phyloP scores from a whole-genome alignment of 495 filamentous ascomycete species.

The Glarea lozoyensis region DNA sequence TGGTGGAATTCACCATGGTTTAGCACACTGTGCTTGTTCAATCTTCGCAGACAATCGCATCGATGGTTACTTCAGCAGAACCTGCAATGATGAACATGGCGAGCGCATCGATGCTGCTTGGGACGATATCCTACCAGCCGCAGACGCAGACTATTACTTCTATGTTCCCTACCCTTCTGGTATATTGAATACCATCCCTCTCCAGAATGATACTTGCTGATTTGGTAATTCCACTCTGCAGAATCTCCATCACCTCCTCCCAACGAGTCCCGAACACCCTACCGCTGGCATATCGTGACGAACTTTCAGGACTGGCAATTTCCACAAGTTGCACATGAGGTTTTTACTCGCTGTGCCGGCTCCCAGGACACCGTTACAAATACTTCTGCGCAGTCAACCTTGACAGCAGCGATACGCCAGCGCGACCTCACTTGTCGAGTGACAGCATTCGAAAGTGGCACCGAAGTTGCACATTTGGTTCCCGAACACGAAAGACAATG shows the following conservation, averaged over 20 bases:
- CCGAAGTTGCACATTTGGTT: neutral
- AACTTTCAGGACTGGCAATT: conserved; percentile 11
- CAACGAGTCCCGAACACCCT: too few relatives aligned
- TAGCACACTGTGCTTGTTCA: conserved; percentile 5
- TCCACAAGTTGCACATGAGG: conserved; percentile 1
- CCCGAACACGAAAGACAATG: neutral
- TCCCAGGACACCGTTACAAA: conserved; percentile 1
- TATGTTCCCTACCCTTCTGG: too few relatives aligned
- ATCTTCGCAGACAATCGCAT: conserved; percentile 10
- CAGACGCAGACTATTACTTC: too few relatives aligned
- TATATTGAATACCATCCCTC: too few relatives aligned
- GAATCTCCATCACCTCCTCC: too few relatives aligned
- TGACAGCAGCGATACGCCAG: conserved; percentile 4
- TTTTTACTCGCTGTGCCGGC: too few relatives aligned
- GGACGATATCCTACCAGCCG: too few relatives aligned
- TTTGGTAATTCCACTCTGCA: too few relatives aligned
- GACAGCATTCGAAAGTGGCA: neutral
- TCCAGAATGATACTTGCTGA: too few relatives aligned
- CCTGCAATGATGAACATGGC: conserved; percentile 2
- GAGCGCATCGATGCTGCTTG: conserved; percentile 2
- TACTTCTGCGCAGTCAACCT: conserved; percentile 2
- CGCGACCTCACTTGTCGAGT: conserved; percentile 7
- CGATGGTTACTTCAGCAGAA: conserved; percentile 8
- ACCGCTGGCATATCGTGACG: conserved; percentile 7
- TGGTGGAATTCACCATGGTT: conserved; percentile 8